A percentile compares a stretch with the other conserved stretches of the same genome.
Evolutionary conservation across 306 rosid genomes (phyloP).

Genomic region (Cucurbita argyrosperma): DNA sequence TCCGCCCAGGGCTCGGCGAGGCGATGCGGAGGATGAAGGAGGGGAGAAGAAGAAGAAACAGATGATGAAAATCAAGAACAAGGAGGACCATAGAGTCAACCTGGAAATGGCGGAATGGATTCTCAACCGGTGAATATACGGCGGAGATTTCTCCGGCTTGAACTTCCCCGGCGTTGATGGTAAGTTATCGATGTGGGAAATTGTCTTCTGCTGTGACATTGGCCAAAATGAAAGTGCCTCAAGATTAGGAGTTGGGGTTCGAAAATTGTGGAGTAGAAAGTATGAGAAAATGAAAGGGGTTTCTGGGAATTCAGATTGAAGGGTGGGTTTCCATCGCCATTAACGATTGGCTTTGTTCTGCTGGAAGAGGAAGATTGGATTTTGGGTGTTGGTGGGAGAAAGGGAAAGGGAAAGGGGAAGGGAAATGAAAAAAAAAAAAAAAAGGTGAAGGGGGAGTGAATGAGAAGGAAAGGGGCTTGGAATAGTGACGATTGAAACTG

Average conservation of each 20-base stretch:
- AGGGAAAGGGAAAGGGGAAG: background rate
- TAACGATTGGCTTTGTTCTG: background rate
- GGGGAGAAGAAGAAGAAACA: slow-evolving; percentile 24
- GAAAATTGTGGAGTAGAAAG: background rate
- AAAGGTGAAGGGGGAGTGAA: background rate
- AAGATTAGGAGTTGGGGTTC: background rate
- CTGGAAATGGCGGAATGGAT: slow-evolving; percentile 34
- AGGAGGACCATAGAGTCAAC: slow-evolving; percentile 42
- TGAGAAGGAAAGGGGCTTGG: slow-evolving; percentile 1
- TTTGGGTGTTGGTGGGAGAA: slow-evolving; percentile 1
- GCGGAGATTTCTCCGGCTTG: slow-evolving; percentile 47
- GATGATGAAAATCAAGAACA: slow-evolving; percentile 37
- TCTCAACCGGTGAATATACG: slow-evolving; percentile 45
- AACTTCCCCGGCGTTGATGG: slow-evolving; percentile 76
- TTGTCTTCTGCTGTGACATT: slow-evolving; percentile 43
- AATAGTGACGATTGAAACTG: background rate
- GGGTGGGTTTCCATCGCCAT: background rate
- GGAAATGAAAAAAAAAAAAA: background rate
- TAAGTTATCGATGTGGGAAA: slow-evolving; percentile 33
- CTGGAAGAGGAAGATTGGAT: background rate
- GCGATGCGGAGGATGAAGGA: slow-evolving; percentile 19
- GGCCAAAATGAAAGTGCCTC: background rate
- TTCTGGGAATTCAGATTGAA: background rate
- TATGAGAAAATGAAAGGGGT: slow-evolving; percentile 6
- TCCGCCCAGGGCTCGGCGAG: slow-evolving; percentile 29